These are phyloP conservation scores for Metarhizium brunneum DNA, from an alignment of 2,329 filamentous ascomycete genomes.

Conservation along the genomic window DNA sequence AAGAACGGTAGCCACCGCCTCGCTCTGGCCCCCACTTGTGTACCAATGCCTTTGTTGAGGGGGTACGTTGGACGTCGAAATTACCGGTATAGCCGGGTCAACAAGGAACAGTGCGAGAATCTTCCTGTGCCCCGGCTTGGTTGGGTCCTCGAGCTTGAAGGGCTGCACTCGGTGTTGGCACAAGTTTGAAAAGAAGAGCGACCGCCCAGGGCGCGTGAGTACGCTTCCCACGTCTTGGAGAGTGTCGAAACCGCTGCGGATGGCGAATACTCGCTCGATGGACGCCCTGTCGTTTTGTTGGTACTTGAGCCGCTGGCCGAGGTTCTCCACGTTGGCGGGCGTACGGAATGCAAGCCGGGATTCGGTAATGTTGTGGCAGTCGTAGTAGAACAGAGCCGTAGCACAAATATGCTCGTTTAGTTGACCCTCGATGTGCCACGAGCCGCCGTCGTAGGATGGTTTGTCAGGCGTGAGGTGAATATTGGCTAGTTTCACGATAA, in stretches of 20 bases:
- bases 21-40: neutral
- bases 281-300: conserved; percentile 22
- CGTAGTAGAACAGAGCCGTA: conserved; percentile 37
- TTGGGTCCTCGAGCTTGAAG: conserved; percentile 42
- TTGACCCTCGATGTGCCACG: conserved; percentile 12
- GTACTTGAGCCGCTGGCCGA: conserved; percentile 15
- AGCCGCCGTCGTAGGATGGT: conserved; percentile 4
- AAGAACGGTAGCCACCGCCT: too few species aligned
- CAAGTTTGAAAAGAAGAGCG: conserved; percentile 47
- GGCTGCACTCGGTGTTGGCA: conserved; percentile 41
- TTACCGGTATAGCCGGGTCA: conserved; percentile 39
- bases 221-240: conserved; percentile 36
- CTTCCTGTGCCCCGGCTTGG: conserved; percentile 44
- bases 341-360: conserved; percentile 42
- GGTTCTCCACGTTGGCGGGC: conserved; percentile 20
- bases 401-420: conserved; percentile 19
- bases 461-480: conserved; percentile 36
- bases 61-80: conserved; percentile 34
- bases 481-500: conserved; percentile 55
- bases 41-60: conserved; percentile 33
- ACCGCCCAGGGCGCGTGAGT: conserved; percentile 33
- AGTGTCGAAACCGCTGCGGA: conserved; percentile 7
- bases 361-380: conserved; percentile 49
- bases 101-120: conserved; percentile 53
- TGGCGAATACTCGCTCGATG: conserved; percentile 26